Evolutionary conservation across 2,329 filamentous ascomycete genomes (phyloP).

Genomic region (Macrophomina pseudophaseolina): DNA sequence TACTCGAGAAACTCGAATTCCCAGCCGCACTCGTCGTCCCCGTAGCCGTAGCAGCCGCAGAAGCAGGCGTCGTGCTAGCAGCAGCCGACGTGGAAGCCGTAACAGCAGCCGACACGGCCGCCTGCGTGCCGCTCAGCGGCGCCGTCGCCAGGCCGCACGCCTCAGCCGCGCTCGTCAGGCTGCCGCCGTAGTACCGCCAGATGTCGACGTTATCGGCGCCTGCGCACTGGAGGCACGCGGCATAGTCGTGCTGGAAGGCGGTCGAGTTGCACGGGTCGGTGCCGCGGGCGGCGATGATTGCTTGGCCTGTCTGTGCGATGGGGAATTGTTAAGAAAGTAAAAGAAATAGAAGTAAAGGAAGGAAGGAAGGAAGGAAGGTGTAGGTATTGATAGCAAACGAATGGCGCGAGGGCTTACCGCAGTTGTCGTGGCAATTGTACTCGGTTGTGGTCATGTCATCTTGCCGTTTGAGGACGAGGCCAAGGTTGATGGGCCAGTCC

Average conservation of each 20-base stretch:
- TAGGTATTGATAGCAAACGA: neutral
- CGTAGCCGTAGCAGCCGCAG: neutral
- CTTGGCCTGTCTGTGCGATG: slow-evolving; percentile 31
- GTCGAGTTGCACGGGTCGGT: slow-evolving; percentile 33
- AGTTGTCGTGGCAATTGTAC: slow-evolving; percentile 44
- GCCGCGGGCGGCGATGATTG: slow-evolving; percentile 33
- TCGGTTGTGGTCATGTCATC: slow-evolving; percentile 32
- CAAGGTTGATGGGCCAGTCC: neutral
- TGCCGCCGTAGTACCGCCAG: slow-evolving; percentile 51
- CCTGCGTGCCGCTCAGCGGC: neutral
- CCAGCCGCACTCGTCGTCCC: neutral
- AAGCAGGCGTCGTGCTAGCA: neutral
- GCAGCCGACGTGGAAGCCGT: neutral
- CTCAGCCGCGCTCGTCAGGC: slow-evolving; percentile 46
- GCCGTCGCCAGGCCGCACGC: slow-evolving; percentile 39
- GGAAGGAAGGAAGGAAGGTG: too few species aligned
- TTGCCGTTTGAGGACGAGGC: slow-evolving; percentile 17
- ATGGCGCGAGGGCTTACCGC: slow-evolving; percentile 34
- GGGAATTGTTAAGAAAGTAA: too few species aligned
- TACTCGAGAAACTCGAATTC: too few species aligned
- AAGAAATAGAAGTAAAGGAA: too few species aligned
- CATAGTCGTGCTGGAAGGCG: slow-evolving; percentile 37
- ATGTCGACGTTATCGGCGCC: slow-evolving; percentile 45
- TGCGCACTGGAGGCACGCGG: slow-evolving; percentile 50
- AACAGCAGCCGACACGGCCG: slow-evolving; percentile 7